Base-by-base conservation (phyloP, 495 filamentous ascomycete genomes). In the Aspergillus bertholletiae region DNA sequence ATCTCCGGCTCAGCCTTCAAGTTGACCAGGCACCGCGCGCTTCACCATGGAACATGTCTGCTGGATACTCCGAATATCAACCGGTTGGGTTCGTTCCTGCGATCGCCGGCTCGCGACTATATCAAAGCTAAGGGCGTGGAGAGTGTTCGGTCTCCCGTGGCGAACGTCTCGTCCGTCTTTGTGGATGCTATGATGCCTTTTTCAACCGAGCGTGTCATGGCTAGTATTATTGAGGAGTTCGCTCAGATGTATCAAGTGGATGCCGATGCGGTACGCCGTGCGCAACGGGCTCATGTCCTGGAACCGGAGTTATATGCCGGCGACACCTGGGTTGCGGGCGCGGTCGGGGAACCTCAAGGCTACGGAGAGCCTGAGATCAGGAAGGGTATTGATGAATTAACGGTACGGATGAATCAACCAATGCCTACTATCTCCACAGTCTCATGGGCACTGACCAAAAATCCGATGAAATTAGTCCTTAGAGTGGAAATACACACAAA, bases 1-100 rank as follows among this genome's bases (percentile, higher is more conserved):
- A 75, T 97, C 4, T 96, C 90, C 1, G 94, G 94, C 1, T 94
- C 89, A 1, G 94, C 94, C 17, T 97, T 94, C 72, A 97, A 97
- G 68, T 72, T 97, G 11, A 96, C 88, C 3, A 72, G 88, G 18
- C 69, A 78, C 32, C 81, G 92, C 43, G 83, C 90, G 5, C 76
- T 97, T 43, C 94, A 97, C 64, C 94, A 98, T 67, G 94, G 90
- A 4, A 98, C 94, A 0, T 93, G 90, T 67, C 72, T 98, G 43
- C 75, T 97, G 0, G 71, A 77, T 41, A 88, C 86, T 9, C 82
- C 82, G 5, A 85, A 91, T 61, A 73, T 97, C n/a, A 61, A 74
- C 26, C 65, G 72, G 34, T 83, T 97, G 7, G 78, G 81, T 9
- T 62, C 74, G 2, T 85, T 88, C 55, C 66, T 98, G 51, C 78